These are phyloP conservation scores for Quercus ilex DNA, from an alignment of 306 rosid genomes.

Conservation along the genomic window DNA sequence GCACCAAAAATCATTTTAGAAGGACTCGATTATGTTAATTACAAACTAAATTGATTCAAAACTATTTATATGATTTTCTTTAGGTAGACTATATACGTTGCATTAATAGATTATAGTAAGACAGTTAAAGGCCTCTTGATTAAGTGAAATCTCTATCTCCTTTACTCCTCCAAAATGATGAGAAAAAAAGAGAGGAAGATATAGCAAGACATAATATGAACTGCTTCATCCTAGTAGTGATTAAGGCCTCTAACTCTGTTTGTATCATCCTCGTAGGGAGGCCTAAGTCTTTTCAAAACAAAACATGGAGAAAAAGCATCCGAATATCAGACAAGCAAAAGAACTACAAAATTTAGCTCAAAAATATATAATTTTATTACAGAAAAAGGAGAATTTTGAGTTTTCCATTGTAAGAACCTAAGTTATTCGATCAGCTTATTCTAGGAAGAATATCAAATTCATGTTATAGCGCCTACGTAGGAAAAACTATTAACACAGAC, in stretches of 20 bases:
- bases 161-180: no score
- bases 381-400: not conserved
- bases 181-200: not conserved
- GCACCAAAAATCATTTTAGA: not conserved
- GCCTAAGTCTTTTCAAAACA: not conserved
- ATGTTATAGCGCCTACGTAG: not conserved
- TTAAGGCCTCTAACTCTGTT: no score
- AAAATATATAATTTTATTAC: not conserved
- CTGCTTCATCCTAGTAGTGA: not conserved
- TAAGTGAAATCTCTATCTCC: not conserved
- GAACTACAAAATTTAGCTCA: not conserved
- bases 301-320: not conserved
- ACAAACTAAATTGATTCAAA: not conserved
- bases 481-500: not conserved
- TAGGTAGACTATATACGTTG: no score
- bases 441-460: not conserved
- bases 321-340: slow-evolving; percentile 11
- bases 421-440: not conserved
- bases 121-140: no score
- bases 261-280: not conserved
- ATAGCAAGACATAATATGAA: not conserved
- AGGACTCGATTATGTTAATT: not conserved
- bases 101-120: no score
- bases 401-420: not conserved
- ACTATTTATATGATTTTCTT: not conserved